phyloP scores from a whole-genome alignment of 2,329 filamentous ascomycete genomes.

The Aspergillus hortae region DNA sequence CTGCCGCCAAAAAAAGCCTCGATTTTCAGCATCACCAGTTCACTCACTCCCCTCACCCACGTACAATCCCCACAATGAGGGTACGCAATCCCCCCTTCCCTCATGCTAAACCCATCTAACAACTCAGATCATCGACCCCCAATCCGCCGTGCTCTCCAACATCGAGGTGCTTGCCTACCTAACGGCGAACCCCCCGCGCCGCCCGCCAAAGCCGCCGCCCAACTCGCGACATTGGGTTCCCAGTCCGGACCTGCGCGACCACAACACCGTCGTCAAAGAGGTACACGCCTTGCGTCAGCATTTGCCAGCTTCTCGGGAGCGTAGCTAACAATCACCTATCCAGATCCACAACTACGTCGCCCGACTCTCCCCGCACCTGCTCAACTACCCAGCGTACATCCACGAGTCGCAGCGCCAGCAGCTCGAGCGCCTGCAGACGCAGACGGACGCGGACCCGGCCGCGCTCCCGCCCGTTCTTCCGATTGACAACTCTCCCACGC shows the following conservation, averaged over 20 bases:
- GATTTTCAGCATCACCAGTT: not conserved
- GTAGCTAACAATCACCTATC: not conserved
- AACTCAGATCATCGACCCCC: constrained; percentile 41
- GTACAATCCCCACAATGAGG: not conserved
- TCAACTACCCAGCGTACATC: constrained; percentile 34
- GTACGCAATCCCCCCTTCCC: not conserved
- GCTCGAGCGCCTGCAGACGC: not conserved
- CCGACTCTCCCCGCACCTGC: constrained; percentile 38
- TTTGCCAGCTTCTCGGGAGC: not conserved
- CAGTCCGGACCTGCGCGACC: constrained; percentile 42
- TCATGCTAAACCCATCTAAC: not conserved
- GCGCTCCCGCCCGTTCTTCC: constrained; percentile 9
- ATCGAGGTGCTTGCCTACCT: constrained; percentile 43
- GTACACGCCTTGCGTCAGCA: constrained; percentile 20
- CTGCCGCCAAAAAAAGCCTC: constrained; percentile 5
- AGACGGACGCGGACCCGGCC: not conserved
- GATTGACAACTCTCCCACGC: constrained; percentile 27
- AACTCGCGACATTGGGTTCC: constrained; percentile 37
- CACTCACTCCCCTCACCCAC: not conserved
- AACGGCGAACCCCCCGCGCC: constrained; percentile 39
- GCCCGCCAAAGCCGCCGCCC: constrained; percentile 36
- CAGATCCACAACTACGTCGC: constrained; percentile 42
- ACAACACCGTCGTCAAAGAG: constrained; percentile 46
- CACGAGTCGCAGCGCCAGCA: constrained; percentile 14
- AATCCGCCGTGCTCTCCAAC: constrained; percentile 43